Conservation (phyloP, 2,329 filamentous ascomycete species). For the Xylariomycetidae sp. region DNA sequence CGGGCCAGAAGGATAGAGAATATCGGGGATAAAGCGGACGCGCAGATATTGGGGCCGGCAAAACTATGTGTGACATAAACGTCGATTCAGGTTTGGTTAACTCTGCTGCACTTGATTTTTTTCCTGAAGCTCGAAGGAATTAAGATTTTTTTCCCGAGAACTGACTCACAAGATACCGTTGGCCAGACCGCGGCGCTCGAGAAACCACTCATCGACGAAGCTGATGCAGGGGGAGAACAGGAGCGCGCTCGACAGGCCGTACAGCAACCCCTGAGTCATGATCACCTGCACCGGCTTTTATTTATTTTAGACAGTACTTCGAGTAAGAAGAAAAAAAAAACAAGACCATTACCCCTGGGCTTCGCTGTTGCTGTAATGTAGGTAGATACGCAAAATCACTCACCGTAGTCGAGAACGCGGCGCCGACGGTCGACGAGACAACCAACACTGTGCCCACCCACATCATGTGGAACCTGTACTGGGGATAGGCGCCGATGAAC, state of each 20-base stretch:
- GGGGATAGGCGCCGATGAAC: not conserved
- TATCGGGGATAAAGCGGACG: not conserved
- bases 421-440: not conserved
- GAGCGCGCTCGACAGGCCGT: not conserved
- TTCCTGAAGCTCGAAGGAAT: too few species aligned
- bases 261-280: not conserved
- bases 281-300: not conserved
- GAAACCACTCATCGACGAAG: not conserved
- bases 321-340: constrained; percentile 1
- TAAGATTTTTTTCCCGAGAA: too few species aligned
- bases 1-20: not conserved
- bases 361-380: not conserved
- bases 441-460: not conserved
- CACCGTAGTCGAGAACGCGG: not conserved
- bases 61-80: too few species aligned
- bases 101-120: too few species aligned
- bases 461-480: not conserved
- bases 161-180: not conserved
- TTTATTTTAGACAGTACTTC: too few species aligned
- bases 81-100: too few species aligned
- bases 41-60: not conserved
- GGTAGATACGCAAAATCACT: too few species aligned
- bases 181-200: not conserved
- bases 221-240: not conserved
- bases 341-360: not conserved